Conservation (phyloP, 441 rosid genomes). For the Capsella rubella region DNA sequence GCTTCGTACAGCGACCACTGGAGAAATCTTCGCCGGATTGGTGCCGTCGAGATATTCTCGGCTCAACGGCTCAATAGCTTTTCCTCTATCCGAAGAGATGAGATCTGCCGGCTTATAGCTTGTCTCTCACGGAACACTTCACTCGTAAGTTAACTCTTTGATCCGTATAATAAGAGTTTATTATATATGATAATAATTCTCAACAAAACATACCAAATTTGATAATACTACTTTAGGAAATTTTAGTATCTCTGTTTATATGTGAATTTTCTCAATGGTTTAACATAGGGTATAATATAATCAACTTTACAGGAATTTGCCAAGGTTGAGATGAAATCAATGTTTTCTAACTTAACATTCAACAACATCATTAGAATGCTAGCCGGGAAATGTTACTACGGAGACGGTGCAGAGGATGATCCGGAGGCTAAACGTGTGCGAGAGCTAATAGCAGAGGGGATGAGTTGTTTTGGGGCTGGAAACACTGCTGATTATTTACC, state of each 20-base stretch:
- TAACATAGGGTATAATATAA: too few relatives aligned
- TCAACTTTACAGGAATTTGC: slow-evolving; percentile 6
- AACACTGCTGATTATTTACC: slow-evolving; percentile 48
- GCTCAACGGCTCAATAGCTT: slow-evolving; percentile 49
- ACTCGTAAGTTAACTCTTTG: neutral
- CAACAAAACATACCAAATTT: too few relatives aligned
- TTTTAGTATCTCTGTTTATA: too few relatives aligned
- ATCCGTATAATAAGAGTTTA: too few relatives aligned
- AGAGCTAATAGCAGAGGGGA: slow-evolving; percentile 8
- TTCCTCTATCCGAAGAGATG: slow-evolving; percentile 49
- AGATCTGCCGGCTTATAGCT: slow-evolving; percentile 46
- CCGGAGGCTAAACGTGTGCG: slow-evolving; percentile 11
- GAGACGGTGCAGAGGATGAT: slow-evolving; percentile 20
- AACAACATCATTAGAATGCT: slow-evolving; percentile 42
- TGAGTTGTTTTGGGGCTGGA: neutral
- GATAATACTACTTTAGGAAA: too few relatives aligned
- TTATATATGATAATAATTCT: too few relatives aligned
- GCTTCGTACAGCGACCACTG: slow-evolving; percentile 60
- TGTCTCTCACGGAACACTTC: slow-evolving; percentile 34
- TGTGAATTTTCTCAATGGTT: too few relatives aligned
- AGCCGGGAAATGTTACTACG: slow-evolving; percentile 43
- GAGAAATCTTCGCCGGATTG: slow-evolving; percentile 72
- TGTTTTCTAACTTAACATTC: slow-evolving; percentile 42
- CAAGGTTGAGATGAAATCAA: slow-evolving; percentile 43
- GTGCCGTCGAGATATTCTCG: slow-evolving; percentile 60